Conservation (phyloP, 305 asterid genomes). For the Fraxinus albicans region DNA sequence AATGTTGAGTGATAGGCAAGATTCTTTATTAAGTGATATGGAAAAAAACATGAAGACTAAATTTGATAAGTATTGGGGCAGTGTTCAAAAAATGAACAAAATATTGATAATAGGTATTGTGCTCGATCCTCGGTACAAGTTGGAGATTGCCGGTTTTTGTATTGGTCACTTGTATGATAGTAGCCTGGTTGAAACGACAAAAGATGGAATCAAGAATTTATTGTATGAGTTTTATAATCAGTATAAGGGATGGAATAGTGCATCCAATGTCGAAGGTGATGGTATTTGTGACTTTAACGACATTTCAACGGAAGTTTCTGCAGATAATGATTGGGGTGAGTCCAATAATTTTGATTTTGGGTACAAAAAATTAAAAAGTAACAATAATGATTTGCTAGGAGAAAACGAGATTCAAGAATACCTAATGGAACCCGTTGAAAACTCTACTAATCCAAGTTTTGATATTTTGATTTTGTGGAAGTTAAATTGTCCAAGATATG, state of each 20-base stretch:
- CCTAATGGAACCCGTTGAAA: neutral
- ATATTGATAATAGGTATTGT: no score
- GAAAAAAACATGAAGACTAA: neutral
- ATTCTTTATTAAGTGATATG: neutral
- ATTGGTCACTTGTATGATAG: neutral
- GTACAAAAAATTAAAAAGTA: neutral
- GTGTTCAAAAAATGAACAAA: no score
- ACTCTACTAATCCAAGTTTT: neutral
- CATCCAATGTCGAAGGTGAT: neutral
- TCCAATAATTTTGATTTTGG: neutral
- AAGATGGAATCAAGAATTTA: neutral
- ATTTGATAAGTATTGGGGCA: neutral
- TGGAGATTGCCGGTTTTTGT: neutral
- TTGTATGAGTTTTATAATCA: neutral
- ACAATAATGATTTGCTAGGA: neutral
- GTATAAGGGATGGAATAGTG: neutral
- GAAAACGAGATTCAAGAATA: neutral
- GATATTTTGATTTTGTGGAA: neutral
- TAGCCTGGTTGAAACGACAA: neutral
- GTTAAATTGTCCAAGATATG: neutral
- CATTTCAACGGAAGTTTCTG: neutral
- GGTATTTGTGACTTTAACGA: neutral
- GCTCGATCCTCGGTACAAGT: no score
- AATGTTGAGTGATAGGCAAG: neutral
- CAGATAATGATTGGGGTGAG: neutral